Base-by-base conservation (phyloP, 257 asterid genomes). In the Anisodus tanguticus region DNA sequence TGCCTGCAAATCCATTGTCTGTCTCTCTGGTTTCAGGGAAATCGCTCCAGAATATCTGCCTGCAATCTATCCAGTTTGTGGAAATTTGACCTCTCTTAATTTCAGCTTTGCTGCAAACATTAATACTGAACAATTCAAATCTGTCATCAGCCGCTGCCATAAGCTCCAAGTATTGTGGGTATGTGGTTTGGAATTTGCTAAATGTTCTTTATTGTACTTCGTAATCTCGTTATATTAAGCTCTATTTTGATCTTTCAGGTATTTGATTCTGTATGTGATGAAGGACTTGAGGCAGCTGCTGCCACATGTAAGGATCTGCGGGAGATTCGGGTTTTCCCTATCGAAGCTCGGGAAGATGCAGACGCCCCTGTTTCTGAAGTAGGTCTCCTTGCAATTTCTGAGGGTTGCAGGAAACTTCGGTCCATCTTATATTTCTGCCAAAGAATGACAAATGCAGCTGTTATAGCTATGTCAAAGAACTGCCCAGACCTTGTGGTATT, bases 241-340 rank as follows among this genome's bases (percentile, higher is more conserved):
- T n/a, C 54, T 26, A 37, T 16, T 85, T 35, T 69, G 51, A 35
- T 80, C 26, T 74, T 82, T 67, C 89, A 91, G 93, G 93, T 85
- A 13, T 87, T 91, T 83, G 93, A 91, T 87, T 86, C 91, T 41
- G 85, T 91, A 8, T 57, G 87, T 54, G 93, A 91, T 85, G 93
- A 91, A 88, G 93, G 93, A 45, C 93, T 91, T 79, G 85, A 88
- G 88, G 93, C 93, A 47, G 89, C 88, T 37, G 91, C 91, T n/a
- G 87, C 87, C 11, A 85, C 89, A 6, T 89, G 93, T 81, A 91
- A 91, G 81, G 92, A 89, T 87, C 90, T 91, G 35, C 82, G 85
- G 35, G 93, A 91, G 85, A 89, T 91, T 84, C 93, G 93, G 41
- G 92, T 89, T 63, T 91, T 91, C 86, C 93, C 93, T 4, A 3